Percentiles rank a stretch among this genome's conserved stretches.
Conservation (phyloP, 352 stramenopile genomes). For the Pythium sukuiense region DNA sequence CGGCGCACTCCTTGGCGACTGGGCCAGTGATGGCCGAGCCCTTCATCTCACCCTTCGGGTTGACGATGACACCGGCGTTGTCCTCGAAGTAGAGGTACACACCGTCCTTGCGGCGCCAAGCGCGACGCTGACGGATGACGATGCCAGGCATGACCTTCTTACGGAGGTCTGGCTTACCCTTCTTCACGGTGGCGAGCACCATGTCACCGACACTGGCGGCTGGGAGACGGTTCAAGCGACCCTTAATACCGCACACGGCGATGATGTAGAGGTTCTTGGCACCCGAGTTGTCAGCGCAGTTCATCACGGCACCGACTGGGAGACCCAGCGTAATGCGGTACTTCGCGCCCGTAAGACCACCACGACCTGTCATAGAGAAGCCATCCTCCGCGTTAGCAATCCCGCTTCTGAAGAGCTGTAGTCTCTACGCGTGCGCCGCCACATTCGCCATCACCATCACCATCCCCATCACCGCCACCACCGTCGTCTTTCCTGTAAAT, state of each 20-base stretch:
- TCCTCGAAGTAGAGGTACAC: constrained; percentile 99
- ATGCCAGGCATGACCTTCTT: constrained; percentile 99
- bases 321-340: constrained; percentile 99
- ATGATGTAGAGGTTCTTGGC: constrained; percentile 99
- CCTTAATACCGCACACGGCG: constrained; percentile 98
- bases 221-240: constrained; percentile 98
- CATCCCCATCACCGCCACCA: neutral
- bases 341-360: constrained; percentile 97
- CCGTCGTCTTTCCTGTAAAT: constrained; percentile 3
- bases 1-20: constrained; percentile 99
- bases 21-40: constrained; percentile 99
- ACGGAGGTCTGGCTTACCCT: constrained; percentile 99
- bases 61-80: constrained; percentile 99
- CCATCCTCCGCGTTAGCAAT: neutral
- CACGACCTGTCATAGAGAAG: constrained; percentile 81
- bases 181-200: constrained; percentile 99
- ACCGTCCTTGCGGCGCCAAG: constrained; percentile 99
- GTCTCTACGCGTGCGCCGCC: neutral
- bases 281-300: constrained; percentile 99
- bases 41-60: constrained; percentile 99
- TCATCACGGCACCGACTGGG: constrained; percentile 97
- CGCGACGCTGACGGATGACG: constrained; percentile 99
- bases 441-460: neutral
- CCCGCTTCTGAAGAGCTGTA: neutral
- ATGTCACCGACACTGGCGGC: constrained; percentile 99